Evolutionary conservation across 345 rosid genomes (phyloP).

Genomic region (Bruguiera sexangula): DNA sequence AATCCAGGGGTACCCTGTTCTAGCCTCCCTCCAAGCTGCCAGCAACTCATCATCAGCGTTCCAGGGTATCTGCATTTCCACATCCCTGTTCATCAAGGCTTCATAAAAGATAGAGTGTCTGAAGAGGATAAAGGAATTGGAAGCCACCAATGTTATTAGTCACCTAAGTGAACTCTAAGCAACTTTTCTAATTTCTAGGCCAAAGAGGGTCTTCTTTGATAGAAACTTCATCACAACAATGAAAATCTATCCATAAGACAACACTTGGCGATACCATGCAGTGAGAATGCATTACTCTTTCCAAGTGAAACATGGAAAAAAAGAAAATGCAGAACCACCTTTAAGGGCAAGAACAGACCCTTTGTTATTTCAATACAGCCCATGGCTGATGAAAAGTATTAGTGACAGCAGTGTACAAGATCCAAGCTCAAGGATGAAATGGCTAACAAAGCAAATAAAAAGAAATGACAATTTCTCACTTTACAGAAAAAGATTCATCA

Average conservation of each 20-base stretch:
- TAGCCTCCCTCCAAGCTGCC: slow-evolving; percentile 87
- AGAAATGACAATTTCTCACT: neutral
- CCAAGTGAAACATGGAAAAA: neutral
- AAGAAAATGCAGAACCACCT: too few relatives aligned
- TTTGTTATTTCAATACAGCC: neutral
- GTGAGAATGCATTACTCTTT: neutral
- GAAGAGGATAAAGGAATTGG: neutral
- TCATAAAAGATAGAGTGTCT: neutral
- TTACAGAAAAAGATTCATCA: neutral
- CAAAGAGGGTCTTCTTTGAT: neutral
- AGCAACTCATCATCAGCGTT: slow-evolving; percentile 59
- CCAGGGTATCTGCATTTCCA: slow-evolving; percentile 83
- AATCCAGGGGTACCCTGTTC: slow-evolving; percentile 96
- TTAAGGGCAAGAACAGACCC: neutral
- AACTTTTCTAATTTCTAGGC: neutral
- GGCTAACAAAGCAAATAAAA: neutral
- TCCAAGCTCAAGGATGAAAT: neutral
- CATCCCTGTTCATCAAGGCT: slow-evolving; percentile 7
- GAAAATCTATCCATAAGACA: too few relatives aligned
- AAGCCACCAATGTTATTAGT: neutral
- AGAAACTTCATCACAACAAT: neutral
- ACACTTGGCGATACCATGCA: too few relatives aligned
- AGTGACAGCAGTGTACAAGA: too few relatives aligned
- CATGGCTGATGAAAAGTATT: neutral
- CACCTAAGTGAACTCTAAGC: neutral